Evolutionary conservation across 768 basidiomycete genomes (phyloP).

Genomic region (Termitomyces sp.): DNA sequence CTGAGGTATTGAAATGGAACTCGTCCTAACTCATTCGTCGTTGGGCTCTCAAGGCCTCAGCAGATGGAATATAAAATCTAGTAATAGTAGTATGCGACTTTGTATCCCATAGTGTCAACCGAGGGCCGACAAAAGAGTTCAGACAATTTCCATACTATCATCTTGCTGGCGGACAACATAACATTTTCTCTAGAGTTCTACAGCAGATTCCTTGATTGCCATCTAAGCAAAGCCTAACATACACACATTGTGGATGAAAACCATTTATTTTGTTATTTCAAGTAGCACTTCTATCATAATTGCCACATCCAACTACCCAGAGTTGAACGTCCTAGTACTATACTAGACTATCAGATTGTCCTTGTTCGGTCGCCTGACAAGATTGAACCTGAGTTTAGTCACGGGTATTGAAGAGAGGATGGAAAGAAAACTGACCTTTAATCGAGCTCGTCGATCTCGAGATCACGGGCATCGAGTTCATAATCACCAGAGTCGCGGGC

Average conservation of each 20-base stretch:
- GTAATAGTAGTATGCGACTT: too few relatives aligned
- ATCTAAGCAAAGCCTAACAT: too few relatives aligned
- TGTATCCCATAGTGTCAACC: too few relatives aligned
- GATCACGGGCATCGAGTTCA: conserved; percentile 3
- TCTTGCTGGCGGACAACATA: too few relatives aligned
- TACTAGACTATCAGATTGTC: neutral
- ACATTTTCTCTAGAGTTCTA: neutral
- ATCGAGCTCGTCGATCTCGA: conserved; percentile 6
- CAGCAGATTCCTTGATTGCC: neutral
- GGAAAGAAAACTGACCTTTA: conserved; percentile 1
- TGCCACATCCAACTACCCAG: neutral
- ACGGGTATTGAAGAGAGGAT: neutral
- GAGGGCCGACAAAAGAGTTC: too few relatives aligned
- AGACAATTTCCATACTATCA: too few relatives aligned
- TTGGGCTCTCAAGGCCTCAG: too few relatives aligned
- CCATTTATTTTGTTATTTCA: neutral
- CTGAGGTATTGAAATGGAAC: too few relatives aligned
- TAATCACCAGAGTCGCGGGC: neutral
- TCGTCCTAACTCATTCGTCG: too few relatives aligned
- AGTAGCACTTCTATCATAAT: neutral
- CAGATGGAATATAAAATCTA: too few relatives aligned
- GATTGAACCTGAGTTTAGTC: neutral
- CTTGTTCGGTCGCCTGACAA: neutral
- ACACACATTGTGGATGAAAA: neutral
- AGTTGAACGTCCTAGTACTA: neutral